These are phyloP conservation scores for Aspergillus versicolor DNA, from an alignment of 2,329 filamentous ascomycete genomes.

Conservation along the genomic window DNA sequence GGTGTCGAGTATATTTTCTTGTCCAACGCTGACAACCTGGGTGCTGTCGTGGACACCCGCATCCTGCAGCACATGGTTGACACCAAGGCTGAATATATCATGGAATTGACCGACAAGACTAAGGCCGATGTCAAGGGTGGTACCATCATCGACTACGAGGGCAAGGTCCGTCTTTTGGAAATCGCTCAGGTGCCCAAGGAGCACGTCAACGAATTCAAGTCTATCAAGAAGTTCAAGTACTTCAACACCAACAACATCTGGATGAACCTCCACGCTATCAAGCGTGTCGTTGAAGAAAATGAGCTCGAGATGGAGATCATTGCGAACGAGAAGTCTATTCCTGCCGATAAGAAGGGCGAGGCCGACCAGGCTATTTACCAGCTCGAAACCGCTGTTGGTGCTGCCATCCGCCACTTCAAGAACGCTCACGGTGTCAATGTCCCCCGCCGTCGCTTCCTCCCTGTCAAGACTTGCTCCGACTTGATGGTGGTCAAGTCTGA, in stretches of 20 bases:
- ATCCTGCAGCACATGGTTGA: constrained; percentile 99
- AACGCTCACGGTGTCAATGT: constrained; percentile 99
- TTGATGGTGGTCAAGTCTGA: constrained; percentile 99
- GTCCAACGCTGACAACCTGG: constrained; percentile 98
- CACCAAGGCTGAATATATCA: constrained; percentile 96
- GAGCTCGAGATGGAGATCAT: constrained; percentile 99
- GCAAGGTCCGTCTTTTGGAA: constrained; percentile 92
- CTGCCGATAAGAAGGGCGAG: constrained; percentile 99
- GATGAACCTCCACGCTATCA: constrained; percentile 96
- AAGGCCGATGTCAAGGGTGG: constrained; percentile 99
- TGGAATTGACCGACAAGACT: constrained; percentile 99
- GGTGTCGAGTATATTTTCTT: constrained; percentile 98
- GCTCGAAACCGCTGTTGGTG: constrained; percentile 97
- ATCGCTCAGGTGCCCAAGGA: constrained; percentile 99
- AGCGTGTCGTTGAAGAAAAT: constrained; percentile 97
- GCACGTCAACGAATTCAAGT: constrained; percentile 99
- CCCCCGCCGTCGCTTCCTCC: constrained; percentile 94
- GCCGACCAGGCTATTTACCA: constrained; percentile 96
- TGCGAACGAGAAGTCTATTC: constrained; percentile 97
- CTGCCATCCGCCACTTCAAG: constrained; percentile 97
- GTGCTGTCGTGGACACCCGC: constrained; percentile 94
- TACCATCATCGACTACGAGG: constrained; percentile 99
- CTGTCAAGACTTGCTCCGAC: constrained; percentile 99
- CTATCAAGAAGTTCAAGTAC: constrained; percentile 99
- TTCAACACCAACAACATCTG: constrained; percentile 99